These are phyloP conservation scores for Escallonia rubra DNA, from an alignment of 129 eudicot genomes.

Conservation along the genomic window DNA sequence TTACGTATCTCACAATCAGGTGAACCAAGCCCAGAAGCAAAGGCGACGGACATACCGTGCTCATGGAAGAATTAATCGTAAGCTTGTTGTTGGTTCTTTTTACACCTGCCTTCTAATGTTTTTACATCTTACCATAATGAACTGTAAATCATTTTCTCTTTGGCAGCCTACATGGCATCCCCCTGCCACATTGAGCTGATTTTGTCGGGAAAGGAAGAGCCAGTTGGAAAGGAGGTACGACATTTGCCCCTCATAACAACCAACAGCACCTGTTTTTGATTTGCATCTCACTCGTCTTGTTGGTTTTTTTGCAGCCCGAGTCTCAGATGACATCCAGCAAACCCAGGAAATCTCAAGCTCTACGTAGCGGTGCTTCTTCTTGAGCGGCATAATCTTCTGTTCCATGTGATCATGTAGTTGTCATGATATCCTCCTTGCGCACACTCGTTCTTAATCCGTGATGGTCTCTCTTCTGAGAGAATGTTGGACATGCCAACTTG, in stretches of 20 bases:
- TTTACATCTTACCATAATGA: background rate
- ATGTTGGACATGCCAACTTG: too few species aligned
- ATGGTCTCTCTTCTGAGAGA: too few species aligned
- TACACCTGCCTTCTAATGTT: background rate
- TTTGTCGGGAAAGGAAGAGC: constrained; percentile 49
- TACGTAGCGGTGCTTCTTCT: constrained; percentile 18
- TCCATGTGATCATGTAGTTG: too few species aligned
- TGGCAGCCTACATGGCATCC: constrained; percentile 58
- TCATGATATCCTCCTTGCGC: background rate
- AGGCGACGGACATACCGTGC: constrained; percentile 64
- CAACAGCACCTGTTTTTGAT: background rate
- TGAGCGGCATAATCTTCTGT: background rate
- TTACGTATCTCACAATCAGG: constrained; percentile 60
- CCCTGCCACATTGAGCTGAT: constrained; percentile 66
- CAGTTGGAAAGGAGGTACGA: constrained; percentile 12
- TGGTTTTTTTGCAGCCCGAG: constrained; percentile 31
- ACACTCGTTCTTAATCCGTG: background rate
- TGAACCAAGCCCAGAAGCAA: constrained; percentile 69
- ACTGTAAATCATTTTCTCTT: background rate
- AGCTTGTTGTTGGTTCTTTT: constrained; percentile 4
- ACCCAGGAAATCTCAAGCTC: constrained; percentile 39
- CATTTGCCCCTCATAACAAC: background rate
- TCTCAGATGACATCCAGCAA: constrained; percentile 49
- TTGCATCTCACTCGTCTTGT: background rate
- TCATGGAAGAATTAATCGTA: constrained; percentile 66